Percentiles rank a stretch among this genome's conserved stretches.
phyloP scores from a whole-genome alignment of 75 land plant genomes.

The Picea sitchensis region DNA sequence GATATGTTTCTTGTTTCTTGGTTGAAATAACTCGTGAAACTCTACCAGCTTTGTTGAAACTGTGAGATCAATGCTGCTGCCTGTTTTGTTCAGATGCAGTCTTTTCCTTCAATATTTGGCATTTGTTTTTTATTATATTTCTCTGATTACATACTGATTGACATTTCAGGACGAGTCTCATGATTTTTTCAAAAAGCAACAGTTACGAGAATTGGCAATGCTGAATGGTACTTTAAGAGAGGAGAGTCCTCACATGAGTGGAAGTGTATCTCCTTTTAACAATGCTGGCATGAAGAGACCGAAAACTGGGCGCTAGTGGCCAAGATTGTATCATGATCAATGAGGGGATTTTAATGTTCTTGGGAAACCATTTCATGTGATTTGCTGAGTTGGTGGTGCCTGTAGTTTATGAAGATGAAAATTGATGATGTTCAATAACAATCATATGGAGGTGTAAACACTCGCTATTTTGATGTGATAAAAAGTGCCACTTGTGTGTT shows the following conservation, averaged over 20 bases:
- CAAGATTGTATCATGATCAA: neutral
- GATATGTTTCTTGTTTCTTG: constrained; percentile 50
- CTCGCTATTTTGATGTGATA: constrained; percentile 4
- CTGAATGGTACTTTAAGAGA: constrained; percentile 90
- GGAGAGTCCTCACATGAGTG: constrained; percentile 72
- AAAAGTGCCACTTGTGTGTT: neutral
- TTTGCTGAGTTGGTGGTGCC: constrained; percentile 6
- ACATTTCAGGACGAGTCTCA: constrained; percentile 74
- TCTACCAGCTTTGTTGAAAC: constrained; percentile 57
- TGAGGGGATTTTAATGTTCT: neutral
- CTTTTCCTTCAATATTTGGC: neutral
- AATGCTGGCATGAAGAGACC: constrained; percentile 81
- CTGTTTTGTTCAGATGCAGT: constrained; percentile 2
- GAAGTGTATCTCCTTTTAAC: constrained; percentile 75
- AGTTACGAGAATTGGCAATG: constrained; percentile 84
- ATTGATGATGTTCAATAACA: constrained; percentile 3
- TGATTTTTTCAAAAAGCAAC: constrained; percentile 88
- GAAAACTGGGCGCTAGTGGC: constrained; percentile 72
- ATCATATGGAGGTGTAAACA: constrained; percentile 1
- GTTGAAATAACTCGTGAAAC: constrained; percentile 53
- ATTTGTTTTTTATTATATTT: constrained; percentile 3
- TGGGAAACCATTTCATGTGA: neutral
- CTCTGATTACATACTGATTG: neutral
- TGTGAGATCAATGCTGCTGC: constrained; percentile 34
- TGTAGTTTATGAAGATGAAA: constrained; percentile 7